Conservation (phyloP, 257 asterid species). For the Solanum appendiculatum region DNA sequence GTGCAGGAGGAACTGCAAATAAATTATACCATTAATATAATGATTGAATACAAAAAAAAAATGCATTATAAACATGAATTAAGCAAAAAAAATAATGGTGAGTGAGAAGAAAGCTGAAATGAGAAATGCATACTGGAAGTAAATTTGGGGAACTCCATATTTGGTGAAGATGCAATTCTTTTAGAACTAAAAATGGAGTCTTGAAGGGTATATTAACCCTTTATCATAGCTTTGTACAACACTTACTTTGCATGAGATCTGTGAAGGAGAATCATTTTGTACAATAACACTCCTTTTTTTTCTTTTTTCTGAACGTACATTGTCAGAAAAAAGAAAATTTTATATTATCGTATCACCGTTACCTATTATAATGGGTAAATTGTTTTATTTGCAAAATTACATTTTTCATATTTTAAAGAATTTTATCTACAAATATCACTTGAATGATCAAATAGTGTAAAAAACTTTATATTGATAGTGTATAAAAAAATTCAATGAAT, state of each 20-base stretch:
- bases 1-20: not conserved
- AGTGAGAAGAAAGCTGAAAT: not conserved
- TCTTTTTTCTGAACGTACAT: not conserved
- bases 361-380: not conserved
- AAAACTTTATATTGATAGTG: not conserved
- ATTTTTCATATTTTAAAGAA: not conserved
- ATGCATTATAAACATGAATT: not conserved
- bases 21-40: not conserved
- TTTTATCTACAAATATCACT: not conserved
- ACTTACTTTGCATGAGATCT: not conserved
- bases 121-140: not conserved
- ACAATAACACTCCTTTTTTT: not conserved
- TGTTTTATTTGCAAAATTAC: not conserved
- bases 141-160: not conserved
- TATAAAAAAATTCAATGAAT: not conserved
- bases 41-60: not conserved
- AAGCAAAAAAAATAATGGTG: not conserved
- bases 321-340: no score
- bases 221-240: not conserved
- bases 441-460: not conserved
- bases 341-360: no score
- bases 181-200: not conserved
- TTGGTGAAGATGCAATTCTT: not conserved
- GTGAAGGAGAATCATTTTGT: not conserved
- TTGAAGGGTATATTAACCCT: not conserved